Percentiles rank a stretch among this genome's conserved stretches.
These are phyloP conservation scores for Oryza longistaminata DNA, from an alignment of 176 grass and related monocot genomes.

Conservation along the genomic window DNA sequence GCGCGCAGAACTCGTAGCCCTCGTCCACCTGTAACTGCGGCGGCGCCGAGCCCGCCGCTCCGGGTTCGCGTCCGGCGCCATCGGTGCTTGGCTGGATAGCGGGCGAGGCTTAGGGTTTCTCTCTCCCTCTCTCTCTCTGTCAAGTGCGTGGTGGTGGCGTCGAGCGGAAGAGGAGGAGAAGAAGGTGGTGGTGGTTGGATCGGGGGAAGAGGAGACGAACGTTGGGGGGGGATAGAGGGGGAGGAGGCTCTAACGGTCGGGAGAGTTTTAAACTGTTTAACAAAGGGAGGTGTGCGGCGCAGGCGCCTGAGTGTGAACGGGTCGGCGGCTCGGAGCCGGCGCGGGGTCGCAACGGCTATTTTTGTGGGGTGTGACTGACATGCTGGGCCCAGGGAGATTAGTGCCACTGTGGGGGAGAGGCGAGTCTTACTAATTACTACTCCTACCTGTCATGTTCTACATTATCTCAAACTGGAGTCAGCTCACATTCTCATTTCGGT, in stretches of 20 bases:
- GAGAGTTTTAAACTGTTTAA: constrained; percentile 50
- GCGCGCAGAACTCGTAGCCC: constrained; percentile 85
- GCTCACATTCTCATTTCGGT: background rate
- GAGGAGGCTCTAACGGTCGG: constrained; percentile 61
- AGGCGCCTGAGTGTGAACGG: background rate
- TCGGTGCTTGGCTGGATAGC: background rate
- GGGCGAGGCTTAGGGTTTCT: background rate
- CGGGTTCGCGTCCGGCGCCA: constrained; percentile 43
- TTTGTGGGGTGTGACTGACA: background rate
- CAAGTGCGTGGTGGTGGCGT: background rate
- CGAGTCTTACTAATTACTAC: no score
- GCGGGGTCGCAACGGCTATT: constrained; percentile 46
- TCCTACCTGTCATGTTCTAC: no score
- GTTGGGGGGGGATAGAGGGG: constrained; percentile 4
- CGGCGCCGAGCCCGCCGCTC: constrained; percentile 21
- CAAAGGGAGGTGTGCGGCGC: background rate
- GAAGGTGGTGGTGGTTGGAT: background rate
- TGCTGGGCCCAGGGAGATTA: background rate
- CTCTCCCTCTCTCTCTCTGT: background rate
- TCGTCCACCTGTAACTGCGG: constrained; percentile 55
- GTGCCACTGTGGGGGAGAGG: background rate
- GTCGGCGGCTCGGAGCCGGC: background rate
- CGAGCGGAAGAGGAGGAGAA: background rate
- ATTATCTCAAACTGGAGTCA: no score
- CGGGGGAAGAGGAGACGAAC: constrained; percentile 34